These are phyloP conservation scores for Euphrasia confusa DNA, from an alignment of 257 asterid species.

Conservation along the genomic window DNA sequence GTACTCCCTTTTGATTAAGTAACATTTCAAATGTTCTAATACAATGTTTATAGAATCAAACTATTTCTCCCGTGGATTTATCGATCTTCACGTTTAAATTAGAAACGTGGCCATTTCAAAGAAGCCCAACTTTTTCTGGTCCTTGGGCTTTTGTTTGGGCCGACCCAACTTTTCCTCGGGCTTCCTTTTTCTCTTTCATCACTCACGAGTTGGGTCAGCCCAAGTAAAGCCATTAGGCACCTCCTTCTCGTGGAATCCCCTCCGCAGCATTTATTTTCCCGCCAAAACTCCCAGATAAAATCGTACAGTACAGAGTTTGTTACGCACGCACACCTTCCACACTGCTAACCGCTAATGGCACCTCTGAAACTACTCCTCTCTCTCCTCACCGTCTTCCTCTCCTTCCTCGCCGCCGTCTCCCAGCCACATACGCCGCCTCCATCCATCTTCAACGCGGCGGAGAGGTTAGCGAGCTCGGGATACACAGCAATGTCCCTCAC, in stretches of 20 bases:
- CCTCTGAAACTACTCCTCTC: slow-evolving; percentile 24
- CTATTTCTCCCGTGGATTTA: too few relatives aligned
- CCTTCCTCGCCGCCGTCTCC: slow-evolving; percentile 29
- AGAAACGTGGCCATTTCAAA: slow-evolving; percentile 18
- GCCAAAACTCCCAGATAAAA: neutral
- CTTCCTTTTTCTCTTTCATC: slow-evolving; percentile 44
- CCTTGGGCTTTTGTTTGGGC: slow-evolving; percentile 25
- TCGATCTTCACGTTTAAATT: neutral
- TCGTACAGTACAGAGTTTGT: neutral
- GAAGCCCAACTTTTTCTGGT: slow-evolving; percentile 30
- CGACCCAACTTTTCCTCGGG: slow-evolving; percentile 39
- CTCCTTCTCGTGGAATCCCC: slow-evolving; percentile 30
- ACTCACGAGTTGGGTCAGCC: slow-evolving; percentile 63
- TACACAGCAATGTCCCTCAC: slow-evolving; percentile 69
- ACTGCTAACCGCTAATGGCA: slow-evolving; percentile 35
- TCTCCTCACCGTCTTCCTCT: slow-evolving; percentile 26
- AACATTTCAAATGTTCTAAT: too few relatives aligned
- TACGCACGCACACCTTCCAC: neutral
- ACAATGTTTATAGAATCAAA: too few relatives aligned
- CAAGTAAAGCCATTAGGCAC: slow-evolving; percentile 71
- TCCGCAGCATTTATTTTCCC: neutral
- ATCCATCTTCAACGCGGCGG: slow-evolving; percentile 56
- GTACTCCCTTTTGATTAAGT: too few relatives aligned
- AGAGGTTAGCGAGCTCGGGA: slow-evolving; percentile 62
- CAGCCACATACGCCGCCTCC: slow-evolving; percentile 35